Conservation (phyloP, 1,284 basidiomycete genomes). For the Porodaedalea pini region DNA sequence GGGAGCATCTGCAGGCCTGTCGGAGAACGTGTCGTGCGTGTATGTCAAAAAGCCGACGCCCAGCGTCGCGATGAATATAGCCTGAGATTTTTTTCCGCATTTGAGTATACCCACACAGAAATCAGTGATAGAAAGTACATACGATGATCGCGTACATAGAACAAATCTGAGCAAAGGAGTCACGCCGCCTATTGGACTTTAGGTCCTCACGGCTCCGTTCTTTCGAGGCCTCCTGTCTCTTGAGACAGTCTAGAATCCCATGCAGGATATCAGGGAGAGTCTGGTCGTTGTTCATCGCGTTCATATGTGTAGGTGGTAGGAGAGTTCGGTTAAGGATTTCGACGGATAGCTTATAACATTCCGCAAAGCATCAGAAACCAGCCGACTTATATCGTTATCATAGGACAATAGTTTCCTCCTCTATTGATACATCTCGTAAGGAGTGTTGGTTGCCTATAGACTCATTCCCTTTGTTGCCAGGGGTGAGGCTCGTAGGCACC, state of each 20-base stretch:
- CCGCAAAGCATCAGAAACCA: background rate
- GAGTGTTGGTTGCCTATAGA: background rate
- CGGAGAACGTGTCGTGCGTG: background rate
- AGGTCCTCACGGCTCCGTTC: background rate
- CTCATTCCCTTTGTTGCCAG: background rate
- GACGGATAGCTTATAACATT: too few species aligned
- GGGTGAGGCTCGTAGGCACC: background rate
- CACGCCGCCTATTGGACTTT: background rate
- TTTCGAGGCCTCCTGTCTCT: background rate
- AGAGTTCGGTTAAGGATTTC: too few species aligned
- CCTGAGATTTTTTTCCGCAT: background rate
- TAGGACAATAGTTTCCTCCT: background rate
- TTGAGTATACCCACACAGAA: background rate
- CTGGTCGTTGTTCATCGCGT: slow-evolving; percentile 14
- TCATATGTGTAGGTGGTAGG: background rate
- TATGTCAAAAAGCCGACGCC: background rate
- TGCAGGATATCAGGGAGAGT: background rate
- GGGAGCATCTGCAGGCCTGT: background rate
- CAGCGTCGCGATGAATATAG: slow-evolving; percentile 1
- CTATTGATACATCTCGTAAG: background rate
- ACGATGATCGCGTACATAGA: slow-evolving; percentile 8
- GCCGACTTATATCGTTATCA: background rate
- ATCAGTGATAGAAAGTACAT: background rate
- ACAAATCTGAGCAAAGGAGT: background rate
- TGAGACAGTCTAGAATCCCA: background rate